Base-by-base conservation (phyloP, 306 rosid species). In the Quercus cerris region DNA sequence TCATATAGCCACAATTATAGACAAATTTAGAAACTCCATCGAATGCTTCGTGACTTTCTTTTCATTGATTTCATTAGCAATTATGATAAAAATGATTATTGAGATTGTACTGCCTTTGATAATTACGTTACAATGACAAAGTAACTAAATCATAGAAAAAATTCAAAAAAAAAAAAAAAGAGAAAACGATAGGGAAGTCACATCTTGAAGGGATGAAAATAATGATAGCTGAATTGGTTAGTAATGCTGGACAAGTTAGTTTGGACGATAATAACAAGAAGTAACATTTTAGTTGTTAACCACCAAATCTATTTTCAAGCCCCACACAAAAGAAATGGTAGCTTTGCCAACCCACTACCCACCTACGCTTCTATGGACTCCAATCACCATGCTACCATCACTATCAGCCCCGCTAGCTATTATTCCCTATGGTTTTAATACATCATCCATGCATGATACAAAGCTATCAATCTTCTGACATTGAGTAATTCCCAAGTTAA, bases 251-350 rank as follows among this genome's bases (percentile, higher is more conserved):
- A 23, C 23, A 80, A 66, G 54, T 55, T 64, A 15, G 74, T 74
- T 25, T 66, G 35, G 73, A n/a, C 44, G 58, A 25, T 57, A 71
- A 44, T 78, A 70, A 58, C 70, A 68, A 11, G 15, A 38, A 63
- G 11, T 44, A 27, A n/a, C 8, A 62, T 52, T 56, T 12, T 25
- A 73, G 77, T 13, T 13, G 15, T 49, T 49, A 49, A 49, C 12
- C 54, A 49, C 17, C 54, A 62, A 58, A 72, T 56, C 22, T 35
- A 73, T 33, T 73, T 77, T 79, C 69, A 49, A 79, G 46, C 72
- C 83, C 84, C 67, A 71, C 86, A 41, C 86, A 55, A 71, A 35
- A 70, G 70, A 33, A 77, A 52, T 46, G 74, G 70, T 59, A 80
- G 63, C 77, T 73, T 77, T 70, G 70, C 77, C 73, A 58, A 77